phyloP scores from a whole-genome alignment of 1,139 yeast species.

The Candida glucosophila region DNA sequence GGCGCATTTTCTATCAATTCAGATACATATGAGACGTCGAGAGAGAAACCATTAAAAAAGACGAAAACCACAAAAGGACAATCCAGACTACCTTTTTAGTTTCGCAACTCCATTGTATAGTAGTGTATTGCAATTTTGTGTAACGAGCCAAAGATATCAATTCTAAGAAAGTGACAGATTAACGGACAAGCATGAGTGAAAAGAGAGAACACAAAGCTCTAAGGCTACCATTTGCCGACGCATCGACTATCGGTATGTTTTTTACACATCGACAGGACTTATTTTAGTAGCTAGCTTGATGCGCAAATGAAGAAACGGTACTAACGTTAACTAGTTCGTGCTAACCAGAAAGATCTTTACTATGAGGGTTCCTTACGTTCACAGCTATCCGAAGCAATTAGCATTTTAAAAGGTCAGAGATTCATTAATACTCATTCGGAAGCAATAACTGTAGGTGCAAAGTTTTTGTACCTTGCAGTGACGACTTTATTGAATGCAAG shows the following conservation, averaged over 20 bases:
- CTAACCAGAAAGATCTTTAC: slow-evolving; percentile 81
- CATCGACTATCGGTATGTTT: slow-evolving; percentile 43
- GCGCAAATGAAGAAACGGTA: slow-evolving; percentile 5
- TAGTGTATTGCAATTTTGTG: slow-evolving; percentile 2
- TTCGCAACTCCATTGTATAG: not conserved
- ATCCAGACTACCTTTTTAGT: slow-evolving; percentile 7
- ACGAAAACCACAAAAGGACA: slow-evolving; percentile 6
- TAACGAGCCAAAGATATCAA: slow-evolving; percentile 2
- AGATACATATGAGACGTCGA: too few species aligned
- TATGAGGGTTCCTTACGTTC: slow-evolving; percentile 48
- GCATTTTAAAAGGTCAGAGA: slow-evolving; percentile 54
- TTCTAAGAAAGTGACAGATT: slow-evolving; percentile 1
- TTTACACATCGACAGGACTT: slow-evolving; percentile 4
- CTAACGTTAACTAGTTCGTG: slow-evolving; percentile 39
- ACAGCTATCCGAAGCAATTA: slow-evolving; percentile 51
- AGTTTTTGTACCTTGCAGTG: slow-evolving; percentile 52
- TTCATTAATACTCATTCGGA: slow-evolving; percentile 58
- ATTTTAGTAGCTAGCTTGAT: not conserved
- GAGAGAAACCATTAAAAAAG: slow-evolving; percentile 1
- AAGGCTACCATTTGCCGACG: slow-evolving; percentile 35
- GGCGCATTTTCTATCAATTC: not conserved
- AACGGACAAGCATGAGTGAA: not conserved
- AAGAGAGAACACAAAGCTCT: not conserved
- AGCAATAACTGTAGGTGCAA: slow-evolving; percentile 52
- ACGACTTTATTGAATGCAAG: slow-evolving; percentile 73